phyloP scores from a whole-genome alignment of 345 rosid genomes.

The sweet orange (Citrus sinensis) region DVS_A1.0 CM039168.1:3366001-3366500 shows the following conservation, averaged over 20 bases:
- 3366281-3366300: conserved; percentile 62
- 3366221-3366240: neutral
- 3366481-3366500: conserved; percentile 40
- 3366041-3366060: neutral
- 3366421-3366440: conserved; percentile 8
- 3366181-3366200: no score
- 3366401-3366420: conserved; percentile 32
- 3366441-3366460: conserved; percentile 18
- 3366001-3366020: conserved; percentile 4
- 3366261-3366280: conserved; percentile 51
- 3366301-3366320: conserved; percentile 54
- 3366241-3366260: conserved; percentile 32
- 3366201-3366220: neutral
- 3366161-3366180: no score
- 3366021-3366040: conserved; percentile 6
- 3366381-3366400: conserved; percentile 37
- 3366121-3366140: no score
- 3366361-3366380: conserved; percentile 37
- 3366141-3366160: no score
- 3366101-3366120: neutral
- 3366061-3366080: no score
- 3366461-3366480: conserved; percentile 32
- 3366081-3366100: no score
- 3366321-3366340: conserved; percentile 24
- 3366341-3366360: conserved; percentile 25